phyloP scores from a whole-genome alignment of 768 basidiomycete species.

The Epithele typhae region DNA sequence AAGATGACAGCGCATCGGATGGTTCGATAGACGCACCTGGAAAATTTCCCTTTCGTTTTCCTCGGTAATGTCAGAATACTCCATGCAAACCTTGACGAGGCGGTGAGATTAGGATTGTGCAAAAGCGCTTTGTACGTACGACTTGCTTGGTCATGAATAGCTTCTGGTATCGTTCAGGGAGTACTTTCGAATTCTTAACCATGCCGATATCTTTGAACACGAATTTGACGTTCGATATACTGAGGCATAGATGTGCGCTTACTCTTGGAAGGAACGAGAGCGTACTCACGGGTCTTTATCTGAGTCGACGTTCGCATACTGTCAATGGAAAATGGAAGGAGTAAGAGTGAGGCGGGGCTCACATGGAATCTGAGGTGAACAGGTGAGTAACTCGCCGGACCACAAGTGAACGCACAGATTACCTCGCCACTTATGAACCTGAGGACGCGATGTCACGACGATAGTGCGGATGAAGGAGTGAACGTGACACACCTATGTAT shows the following conservation, averaged over 20 bases:
- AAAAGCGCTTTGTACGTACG: constrained; percentile 9
- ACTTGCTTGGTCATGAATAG: constrained; percentile 72
- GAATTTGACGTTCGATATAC: constrained; percentile 44
- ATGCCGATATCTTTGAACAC: constrained; percentile 39
- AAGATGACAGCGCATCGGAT: neutral
- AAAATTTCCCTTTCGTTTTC: constrained; percentile 69
- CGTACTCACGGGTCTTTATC: constrained; percentile 45
- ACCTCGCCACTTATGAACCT: constrained; percentile 73
- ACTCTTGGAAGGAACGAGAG: neutral
- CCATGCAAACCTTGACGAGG: constrained; percentile 56
- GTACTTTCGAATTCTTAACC: constrained; percentile 26
- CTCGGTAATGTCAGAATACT: constrained; percentile 47
- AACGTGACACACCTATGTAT: constrained; percentile 50
- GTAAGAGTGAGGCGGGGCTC: no score
- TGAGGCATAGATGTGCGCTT: constrained; percentile 7
- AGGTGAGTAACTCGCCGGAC: neutral
- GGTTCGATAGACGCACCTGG: constrained; percentile 44
- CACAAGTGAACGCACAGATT: constrained; percentile 25
- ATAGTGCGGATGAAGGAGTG: neutral
- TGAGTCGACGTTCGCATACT: no score
- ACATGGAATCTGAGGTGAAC: constrained; percentile 50
- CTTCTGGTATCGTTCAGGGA: constrained; percentile 53
- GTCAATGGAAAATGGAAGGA: no score
- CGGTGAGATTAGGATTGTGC: neutral
- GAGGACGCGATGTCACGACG: neutral